These are phyloP conservation scores for Ophiostoma fasciatum DNA, from an alignment of 2,329 filamentous ascomycete genomes.

Conservation along the genomic window DNA sequence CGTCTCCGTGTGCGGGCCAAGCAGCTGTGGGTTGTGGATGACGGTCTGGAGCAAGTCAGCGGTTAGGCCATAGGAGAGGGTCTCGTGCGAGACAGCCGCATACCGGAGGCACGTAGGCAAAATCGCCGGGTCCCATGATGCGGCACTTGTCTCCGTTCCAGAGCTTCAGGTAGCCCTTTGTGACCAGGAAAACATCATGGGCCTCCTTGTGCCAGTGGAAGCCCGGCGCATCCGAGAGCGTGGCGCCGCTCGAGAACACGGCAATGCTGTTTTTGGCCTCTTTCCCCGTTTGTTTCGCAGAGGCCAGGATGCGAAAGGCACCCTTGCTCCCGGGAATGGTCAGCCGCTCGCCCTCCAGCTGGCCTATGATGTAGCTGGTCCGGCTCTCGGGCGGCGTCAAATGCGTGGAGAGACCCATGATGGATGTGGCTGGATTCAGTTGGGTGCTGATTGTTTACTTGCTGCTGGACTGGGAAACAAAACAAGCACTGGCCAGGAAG, in stretches of 20 bases:
- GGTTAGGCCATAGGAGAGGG: no score
- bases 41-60: no score
- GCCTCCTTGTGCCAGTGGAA: no score
- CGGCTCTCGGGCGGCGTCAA: neutral
- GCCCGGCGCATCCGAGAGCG: no score
- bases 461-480: no score
- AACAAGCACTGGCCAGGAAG: no score
- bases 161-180: slow-evolving; percentile 1
- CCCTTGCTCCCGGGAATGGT: slow-evolving; percentile 2
- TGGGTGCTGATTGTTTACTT: no score
- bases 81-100: no score
- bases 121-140: slow-evolving; percentile 1
- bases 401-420: neutral
- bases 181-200: slow-evolving; percentile 1
- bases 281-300: slow-evolving; percentile 1
- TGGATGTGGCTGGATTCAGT: no score
- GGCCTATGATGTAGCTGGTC: slow-evolving; percentile 1
- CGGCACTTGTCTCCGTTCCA: slow-evolving; percentile 4
- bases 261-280: slow-evolving; percentile 1
- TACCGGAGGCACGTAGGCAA: slow-evolving; percentile 1
- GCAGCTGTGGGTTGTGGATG: slow-evolving; percentile 2
- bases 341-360: slow-evolving; percentile 1
- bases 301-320: slow-evolving; percentile 1
- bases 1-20: slow-evolving; percentile 1
- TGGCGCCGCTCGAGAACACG: no score